These are phyloP conservation scores for Nakaseomyces sp. DNA, from an alignment of 1,139 yeast genomes.

Conservation along the genomic window DNA sequence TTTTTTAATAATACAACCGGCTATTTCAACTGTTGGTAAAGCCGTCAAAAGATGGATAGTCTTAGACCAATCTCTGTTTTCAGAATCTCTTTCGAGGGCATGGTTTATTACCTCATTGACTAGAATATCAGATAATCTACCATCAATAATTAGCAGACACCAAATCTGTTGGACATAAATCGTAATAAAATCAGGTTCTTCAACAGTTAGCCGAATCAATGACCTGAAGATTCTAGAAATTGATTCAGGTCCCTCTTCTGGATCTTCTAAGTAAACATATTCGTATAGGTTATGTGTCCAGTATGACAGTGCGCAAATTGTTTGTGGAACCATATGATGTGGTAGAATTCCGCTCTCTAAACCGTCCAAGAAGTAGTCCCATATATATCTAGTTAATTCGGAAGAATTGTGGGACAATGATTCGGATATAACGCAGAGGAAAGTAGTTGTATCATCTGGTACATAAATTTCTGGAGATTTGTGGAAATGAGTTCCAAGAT, in stretches of 20 bases:
- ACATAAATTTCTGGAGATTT: constrained; percentile 59
- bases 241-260: constrained; percentile 50
- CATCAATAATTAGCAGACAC: constrained; percentile 58
- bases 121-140: constrained; percentile 47
- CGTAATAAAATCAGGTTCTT: constrained; percentile 35
- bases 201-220: constrained; percentile 50
- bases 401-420: constrained; percentile 51
- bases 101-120: constrained; percentile 68
- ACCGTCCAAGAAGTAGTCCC: constrained; percentile 25
- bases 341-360: constrained; percentile 20
- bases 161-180: constrained; percentile 58
- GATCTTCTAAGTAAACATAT: constrained; percentile 46
- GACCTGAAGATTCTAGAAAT: constrained; percentile 56
- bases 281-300: constrained; percentile 69
- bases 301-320: constrained; percentile 52
- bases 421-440: constrained; percentile 51
- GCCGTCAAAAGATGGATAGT: constrained; percentile 54
- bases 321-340: constrained; percentile 20
- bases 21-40: constrained; percentile 63
- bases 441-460: constrained; percentile 62
- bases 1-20: constrained; percentile 55
- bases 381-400: constrained; percentile 41
- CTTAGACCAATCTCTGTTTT: constrained; percentile 58
- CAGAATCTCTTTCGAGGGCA: constrained; percentile 68
- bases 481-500: constrained; percentile 50